A percentile compares a stretch with the other conserved stretches of the same genome.
Conservation (phyloP, 2,329 filamentous ascomycete species). For the Kalmusia sp. region DNA sequence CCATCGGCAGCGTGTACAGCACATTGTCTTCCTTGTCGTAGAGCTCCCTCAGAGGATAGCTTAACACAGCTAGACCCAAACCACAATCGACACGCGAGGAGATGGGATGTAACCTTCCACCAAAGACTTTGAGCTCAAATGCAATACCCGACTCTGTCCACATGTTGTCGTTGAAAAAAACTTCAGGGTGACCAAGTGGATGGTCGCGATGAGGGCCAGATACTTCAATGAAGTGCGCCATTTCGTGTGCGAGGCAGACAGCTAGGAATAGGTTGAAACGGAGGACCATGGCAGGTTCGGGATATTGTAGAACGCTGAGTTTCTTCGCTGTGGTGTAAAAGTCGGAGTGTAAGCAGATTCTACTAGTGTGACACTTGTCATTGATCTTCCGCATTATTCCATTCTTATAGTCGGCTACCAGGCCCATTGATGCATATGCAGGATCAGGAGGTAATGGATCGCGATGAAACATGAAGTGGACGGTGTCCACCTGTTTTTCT, state of each 20-base stretch:
- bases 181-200: slow-evolving; percentile 43
- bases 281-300: slow-evolving; percentile 49
- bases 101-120: slow-evolving; percentile 47
- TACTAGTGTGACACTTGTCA: slow-evolving; percentile 44
- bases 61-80: slow-evolving; percentile 45
- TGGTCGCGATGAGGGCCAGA: slow-evolving; percentile 46
- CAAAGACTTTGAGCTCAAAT: slow-evolving; percentile 48
- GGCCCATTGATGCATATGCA: slow-evolving; percentile 46
- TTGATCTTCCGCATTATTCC: slow-evolving; percentile 43
- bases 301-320: slow-evolving; percentile 43
- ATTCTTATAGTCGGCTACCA: slow-evolving; percentile 47
- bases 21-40: slow-evolving; percentile 48
- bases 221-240: slow-evolving; percentile 50
- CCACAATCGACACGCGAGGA: slow-evolving; percentile 48
- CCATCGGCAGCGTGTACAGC: slow-evolving; percentile 48
- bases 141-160: slow-evolving; percentile 50
- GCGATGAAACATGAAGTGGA: slow-evolving; percentile 49
- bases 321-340: slow-evolving; percentile 51
- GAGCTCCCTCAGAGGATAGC: slow-evolving; percentile 43
- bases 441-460: slow-evolving; percentile 44
- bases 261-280: slow-evolving; percentile 50
- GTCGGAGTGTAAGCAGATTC: slow-evolving; percentile 49
- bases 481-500: slow-evolving; percentile 39
- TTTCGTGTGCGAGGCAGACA: slow-evolving; percentile 46
- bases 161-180: slow-evolving; percentile 48